Conservation (phyloP, 768 basidiomycete species). For the Kwoniella europaea region DNA sequence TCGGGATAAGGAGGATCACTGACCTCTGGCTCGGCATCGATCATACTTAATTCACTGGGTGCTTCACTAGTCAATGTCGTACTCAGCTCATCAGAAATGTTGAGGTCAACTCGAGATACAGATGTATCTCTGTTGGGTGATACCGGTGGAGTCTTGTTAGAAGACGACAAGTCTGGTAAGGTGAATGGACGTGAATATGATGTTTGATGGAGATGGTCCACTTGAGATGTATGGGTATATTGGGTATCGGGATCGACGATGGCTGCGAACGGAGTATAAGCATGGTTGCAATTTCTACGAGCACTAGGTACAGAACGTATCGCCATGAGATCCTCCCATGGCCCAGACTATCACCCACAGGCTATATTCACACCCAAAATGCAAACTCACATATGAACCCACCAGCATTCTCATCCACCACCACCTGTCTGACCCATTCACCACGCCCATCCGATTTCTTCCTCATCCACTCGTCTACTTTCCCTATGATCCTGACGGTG, state of each 20-base stretch:
- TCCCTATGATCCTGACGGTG: constrained; percentile 43
- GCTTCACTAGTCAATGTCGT: constrained; percentile 32
- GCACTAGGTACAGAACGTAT: too few relatives aligned
- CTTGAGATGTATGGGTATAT: constrained; percentile 26
- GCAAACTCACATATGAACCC: constrained; percentile 43
- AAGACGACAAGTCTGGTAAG: constrained; percentile 14
- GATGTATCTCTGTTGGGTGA: not conserved
- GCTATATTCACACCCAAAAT: too few relatives aligned
- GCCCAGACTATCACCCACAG: too few relatives aligned
- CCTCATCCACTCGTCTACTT: constrained; percentile 46
- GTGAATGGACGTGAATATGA: constrained; percentile 39
- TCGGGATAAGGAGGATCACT: constrained; percentile 1
- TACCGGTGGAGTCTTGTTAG: constrained; percentile 1
- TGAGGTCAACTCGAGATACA: not conserved
- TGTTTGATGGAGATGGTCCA: constrained; percentile 32
- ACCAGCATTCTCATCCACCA: constrained; percentile 39
- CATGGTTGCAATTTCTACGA: too few relatives aligned
- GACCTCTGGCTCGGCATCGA: constrained; percentile 27
- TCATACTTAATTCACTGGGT: constrained; percentile 27
- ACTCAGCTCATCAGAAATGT: constrained; percentile 12
- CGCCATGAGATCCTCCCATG: too few relatives aligned
- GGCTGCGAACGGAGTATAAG: constrained; percentile 12
- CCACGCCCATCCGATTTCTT: constrained; percentile 23
- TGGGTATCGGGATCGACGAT: constrained; percentile 46
- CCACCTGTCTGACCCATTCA: constrained; percentile 44